Percentiles rank a stretch among this genome's conserved stretches.
These are phyloP conservation scores for Aspergillus costaricaensis DNA, from an alignment of 2,329 filamentous ascomycete species.

Conservation along the genomic window DNA sequence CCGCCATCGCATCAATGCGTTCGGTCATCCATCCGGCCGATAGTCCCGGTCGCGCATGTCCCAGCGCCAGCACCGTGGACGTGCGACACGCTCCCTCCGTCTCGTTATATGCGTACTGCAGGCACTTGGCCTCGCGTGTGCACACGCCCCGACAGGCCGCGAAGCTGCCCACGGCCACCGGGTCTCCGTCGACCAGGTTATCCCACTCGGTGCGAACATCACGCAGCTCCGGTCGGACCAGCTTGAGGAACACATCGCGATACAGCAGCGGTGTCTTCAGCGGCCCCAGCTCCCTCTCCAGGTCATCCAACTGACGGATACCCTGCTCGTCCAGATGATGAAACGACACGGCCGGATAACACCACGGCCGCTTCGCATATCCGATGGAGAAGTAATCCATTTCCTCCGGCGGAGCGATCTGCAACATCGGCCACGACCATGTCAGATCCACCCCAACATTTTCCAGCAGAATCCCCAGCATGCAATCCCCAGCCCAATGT, in stretches of 20 bases:
- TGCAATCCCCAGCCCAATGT: slow-evolving; percentile 52
- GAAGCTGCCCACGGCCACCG: neutral
- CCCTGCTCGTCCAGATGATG: slow-evolving; percentile 49
- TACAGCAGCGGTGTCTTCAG: slow-evolving; percentile 40
- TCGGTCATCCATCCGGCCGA: slow-evolving; percentile 15
- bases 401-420: slow-evolving; percentile 41
- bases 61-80: neutral
- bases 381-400: slow-evolving; percentile 43
- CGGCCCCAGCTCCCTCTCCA: slow-evolving; percentile 33
- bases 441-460: slow-evolving; percentile 46
- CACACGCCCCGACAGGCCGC: slow-evolving; percentile 10
- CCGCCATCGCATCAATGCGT: slow-evolving; percentile 9
- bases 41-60: neutral
- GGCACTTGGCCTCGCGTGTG: slow-evolving; percentile 2
- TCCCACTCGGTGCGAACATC: slow-evolving; percentile 7
- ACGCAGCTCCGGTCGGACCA: slow-evolving; percentile 5
- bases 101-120: slow-evolving; percentile 5
- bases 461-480: slow-evolving; percentile 47
- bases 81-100: slow-evolving; percentile 3
- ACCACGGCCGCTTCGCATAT: slow-evolving; percentile 45
- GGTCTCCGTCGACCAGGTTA: slow-evolving; percentile 9
- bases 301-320: slow-evolving; percentile 44
- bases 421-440: slow-evolving; percentile 50
- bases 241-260: slow-evolving; percentile 12
- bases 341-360: slow-evolving; percentile 51